phyloP scores from a whole-genome alignment of 2,329 filamentous ascomycete species.

The Alternaria dauci region DNA sequence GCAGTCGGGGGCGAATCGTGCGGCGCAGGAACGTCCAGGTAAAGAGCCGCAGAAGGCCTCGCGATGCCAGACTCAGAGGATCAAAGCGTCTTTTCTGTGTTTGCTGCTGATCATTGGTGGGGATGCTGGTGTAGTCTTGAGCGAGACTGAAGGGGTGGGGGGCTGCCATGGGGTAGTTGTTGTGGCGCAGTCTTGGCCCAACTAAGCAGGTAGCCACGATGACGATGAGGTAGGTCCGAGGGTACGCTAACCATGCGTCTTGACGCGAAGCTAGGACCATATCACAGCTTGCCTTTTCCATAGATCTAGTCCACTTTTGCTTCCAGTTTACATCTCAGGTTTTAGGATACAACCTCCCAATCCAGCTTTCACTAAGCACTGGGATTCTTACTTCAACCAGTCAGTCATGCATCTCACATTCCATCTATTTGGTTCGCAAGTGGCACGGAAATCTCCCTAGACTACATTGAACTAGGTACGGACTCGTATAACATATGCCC shows the following conservation, averaged over 20 bases:
- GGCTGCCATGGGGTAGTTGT: background rate
- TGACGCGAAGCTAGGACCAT: background rate
- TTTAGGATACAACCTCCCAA: background rate
- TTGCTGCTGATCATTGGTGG: background rate
- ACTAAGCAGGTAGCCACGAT: conserved; percentile 10
- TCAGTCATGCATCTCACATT: background rate
- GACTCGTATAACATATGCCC: background rate
- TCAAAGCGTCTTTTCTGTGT: background rate
- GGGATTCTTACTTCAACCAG: background rate
- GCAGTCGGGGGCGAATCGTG: background rate
- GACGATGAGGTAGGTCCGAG: background rate
- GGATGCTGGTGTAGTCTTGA: background rate
- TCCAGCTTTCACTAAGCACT: background rate
- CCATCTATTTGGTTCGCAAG: background rate
- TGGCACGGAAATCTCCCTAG: background rate
- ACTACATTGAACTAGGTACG: background rate
- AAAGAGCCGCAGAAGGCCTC: background rate
- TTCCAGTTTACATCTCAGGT: background rate
- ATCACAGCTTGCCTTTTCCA: background rate
- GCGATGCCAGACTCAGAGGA: background rate
- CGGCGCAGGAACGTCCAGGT: background rate
- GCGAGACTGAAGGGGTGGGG: background rate
- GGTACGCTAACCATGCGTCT: background rate
- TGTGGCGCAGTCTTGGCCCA: conserved; percentile 11
- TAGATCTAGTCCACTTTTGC: background rate